Evolutionary conservation across 345 rosid species (phyloP), one percentile per base, ranked within the genome.

Genomic region (Cochlearia excelsa): DNA sequence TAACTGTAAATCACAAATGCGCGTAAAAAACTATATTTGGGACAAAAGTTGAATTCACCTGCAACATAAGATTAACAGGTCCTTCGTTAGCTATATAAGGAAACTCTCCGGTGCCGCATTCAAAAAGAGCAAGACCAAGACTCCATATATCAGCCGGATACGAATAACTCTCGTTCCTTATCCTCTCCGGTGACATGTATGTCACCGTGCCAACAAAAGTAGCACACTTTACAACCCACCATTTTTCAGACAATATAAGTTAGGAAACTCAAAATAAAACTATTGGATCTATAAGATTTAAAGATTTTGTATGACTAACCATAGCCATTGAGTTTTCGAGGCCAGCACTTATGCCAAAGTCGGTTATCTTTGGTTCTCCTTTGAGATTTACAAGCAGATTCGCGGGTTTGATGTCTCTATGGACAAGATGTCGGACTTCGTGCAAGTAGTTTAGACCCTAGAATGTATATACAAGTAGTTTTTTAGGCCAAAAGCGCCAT

Each of bases 141-240:
- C 96, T 88, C 96, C 98, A 92, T 54, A 92, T 86, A 79, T 92
- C 98, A 48, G 98, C 96, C 9, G 96, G 96, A 80, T 83, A 88
- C 42, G 98, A 92, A 73, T 92, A 92, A 69, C 81, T 64, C 41
- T 80, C 90, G 59, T 84, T 88, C 63, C 84, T 79, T 30, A 92
- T 88, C 59, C 96, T 80, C 76, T 92, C 98, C 0, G 98, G 98
- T 28, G 96, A 92, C 98, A 92, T 88, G 75, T 92, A 88, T n/a
- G 98, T 92, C 53, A 92, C 98, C 34, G 96, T 92, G 70, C 98
- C 98, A 61, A 88, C 96, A 77, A 86, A 92, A 30, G 98, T 92
- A 58, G 98, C 98, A 79, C 98, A 92, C 98, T 68, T 81, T 72
- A 51, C 26, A 74, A 74, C 56, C 23, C 65, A 66, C 55, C 56